Evolutionary conservation across 2,329 filamentous ascomycete species (phyloP), one percentile per base, ranked within the genome.

Genomic region (Botrytis medusae): DNA sequence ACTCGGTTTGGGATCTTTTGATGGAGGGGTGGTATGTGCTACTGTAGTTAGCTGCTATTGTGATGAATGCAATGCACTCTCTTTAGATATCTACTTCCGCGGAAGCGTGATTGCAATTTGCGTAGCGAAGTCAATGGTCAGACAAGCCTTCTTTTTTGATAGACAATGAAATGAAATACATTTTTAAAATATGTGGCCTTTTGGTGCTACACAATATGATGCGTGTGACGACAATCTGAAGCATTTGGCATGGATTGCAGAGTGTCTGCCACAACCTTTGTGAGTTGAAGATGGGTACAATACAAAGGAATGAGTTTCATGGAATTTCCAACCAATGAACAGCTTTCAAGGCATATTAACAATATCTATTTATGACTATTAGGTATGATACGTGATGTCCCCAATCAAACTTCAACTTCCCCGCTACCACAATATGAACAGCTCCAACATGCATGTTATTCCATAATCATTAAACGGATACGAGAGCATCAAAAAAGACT

Each of bases 1-100:
- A 69, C 54, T 57, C 22, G 65, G 65, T 32, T 69, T 69, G 48
- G 65, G 48, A 59, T 57, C 40, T 40, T 69, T 57, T 57, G 65
- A 59, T 57, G 65, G n/a, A 32, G 65, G 48, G 34, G 42, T 42
- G 34, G 37, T 68, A 54, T 57, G 64, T 68, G 48, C 46, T 68
- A 57, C 22, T 34, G 48, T 63, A 63, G 61, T 40, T 40, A 42
- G 65, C 65, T 69, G 6, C 48, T 57, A 32, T 69, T 57, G 65
- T 37, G 37, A 59, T 57, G 34, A 48, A 68, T 68, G 64, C 46
- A 34, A 67, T 63, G 25, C 34, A 68, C 40, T 59, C 34, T 42
- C 37, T 69, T 57, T 69, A 57, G 34, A 69, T 44, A 64, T 29
- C 20, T 57, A 69, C 37, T 69, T 57, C 22, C 25, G 48, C 65